Conservation (phyloP, 1,284 basidiomycete species). For the Fomitiporia mediterranea region DNA sequence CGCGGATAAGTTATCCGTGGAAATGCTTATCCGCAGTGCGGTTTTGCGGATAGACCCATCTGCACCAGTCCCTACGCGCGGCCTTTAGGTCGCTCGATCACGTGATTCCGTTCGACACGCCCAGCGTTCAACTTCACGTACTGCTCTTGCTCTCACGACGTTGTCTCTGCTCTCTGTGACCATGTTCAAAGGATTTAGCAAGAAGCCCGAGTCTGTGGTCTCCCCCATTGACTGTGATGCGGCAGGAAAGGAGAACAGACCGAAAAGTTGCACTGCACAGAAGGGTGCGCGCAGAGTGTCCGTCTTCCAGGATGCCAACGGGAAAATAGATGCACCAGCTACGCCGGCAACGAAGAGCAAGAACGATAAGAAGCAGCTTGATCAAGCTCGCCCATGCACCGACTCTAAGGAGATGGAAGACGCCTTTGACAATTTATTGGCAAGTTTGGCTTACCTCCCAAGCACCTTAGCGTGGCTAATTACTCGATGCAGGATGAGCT, state of each 20-base stretch:
- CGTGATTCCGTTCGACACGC: background rate
- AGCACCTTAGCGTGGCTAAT: too few species aligned
- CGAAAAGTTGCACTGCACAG: background rate
- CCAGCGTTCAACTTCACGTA: background rate
- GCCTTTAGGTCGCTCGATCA: background rate
- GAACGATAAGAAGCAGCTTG: background rate
- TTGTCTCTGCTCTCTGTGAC: background rate
- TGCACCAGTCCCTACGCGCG: background rate
- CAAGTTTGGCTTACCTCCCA: slow-evolving; percentile 33
- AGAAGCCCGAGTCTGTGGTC: slow-evolving; percentile 9
- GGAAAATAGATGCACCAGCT: slow-evolving; percentile 5
- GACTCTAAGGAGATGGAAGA: slow-evolving; percentile 39
- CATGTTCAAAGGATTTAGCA: slow-evolving; percentile 20
- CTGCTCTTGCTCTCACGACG: background rate
- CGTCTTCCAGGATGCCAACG: slow-evolving; percentile 12
- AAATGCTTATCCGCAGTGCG: too few species aligned
- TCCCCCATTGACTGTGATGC: background rate
- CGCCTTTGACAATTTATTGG: slow-evolving; percentile 71
- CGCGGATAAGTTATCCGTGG: too few species aligned
- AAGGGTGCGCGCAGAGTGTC: background rate
- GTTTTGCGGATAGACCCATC: too few species aligned
- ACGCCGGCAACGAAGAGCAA: background rate
- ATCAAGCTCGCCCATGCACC: background rate
- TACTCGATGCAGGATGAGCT: slow-evolving; percentile 86
- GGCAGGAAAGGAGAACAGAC: slow-evolving; percentile 16